Percentiles rank a stretch among this genome's conserved stretches.
phyloP scores from a whole-genome alignment of 2,329 filamentous ascomycete species.

The Myrmaecium sp. region DNA sequence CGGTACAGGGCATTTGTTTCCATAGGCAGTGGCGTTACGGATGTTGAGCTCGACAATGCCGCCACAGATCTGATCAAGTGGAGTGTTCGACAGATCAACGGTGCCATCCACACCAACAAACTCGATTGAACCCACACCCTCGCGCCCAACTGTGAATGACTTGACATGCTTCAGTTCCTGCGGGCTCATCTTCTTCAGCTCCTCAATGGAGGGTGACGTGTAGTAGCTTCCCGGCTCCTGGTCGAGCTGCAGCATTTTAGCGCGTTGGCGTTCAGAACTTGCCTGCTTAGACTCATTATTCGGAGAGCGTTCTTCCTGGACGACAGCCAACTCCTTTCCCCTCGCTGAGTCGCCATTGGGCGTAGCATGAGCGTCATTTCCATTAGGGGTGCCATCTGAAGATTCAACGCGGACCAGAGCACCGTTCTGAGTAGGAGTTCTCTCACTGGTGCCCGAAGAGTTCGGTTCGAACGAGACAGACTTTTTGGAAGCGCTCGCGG shows the following conservation, averaged over 20 bases:
- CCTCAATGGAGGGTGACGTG: conserved; percentile 60
- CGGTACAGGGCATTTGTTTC: conserved; percentile 31
- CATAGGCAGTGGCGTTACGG: conserved; percentile 77
- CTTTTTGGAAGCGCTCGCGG: conserved; percentile 40
- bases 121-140: conserved; percentile 62
- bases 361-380: conserved; percentile 18
- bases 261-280: too few species aligned
- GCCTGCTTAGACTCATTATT: conserved; percentile 7
- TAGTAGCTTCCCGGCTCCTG: conserved; percentile 63
- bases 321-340: conserved; percentile 60
- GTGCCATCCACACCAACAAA: conserved; percentile 60
- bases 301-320: conserved; percentile 46
- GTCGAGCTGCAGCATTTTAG: conserved; percentile 18
- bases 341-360: conserved; percentile 22
- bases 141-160: conserved; percentile 66
- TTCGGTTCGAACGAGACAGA: conserved; percentile 71
- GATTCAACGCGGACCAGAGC: conserved; percentile 37
- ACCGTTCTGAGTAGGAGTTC: conserved; percentile 20
- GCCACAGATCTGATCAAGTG: conserved; percentile 64
- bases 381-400: conserved; percentile 34
- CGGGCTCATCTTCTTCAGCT: conserved; percentile 64
- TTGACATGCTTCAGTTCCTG: conserved; percentile 59
- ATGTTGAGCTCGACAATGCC: conserved; percentile 59
- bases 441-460: conserved; percentile 12
- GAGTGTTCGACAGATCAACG: conserved; percentile 66